Evolutionary conservation across 129 eudicot genomes (phyloP), one percentile per base, ranked within the genome.

Genomic region (Rutidosis leptorrhynchoides): DNA sequence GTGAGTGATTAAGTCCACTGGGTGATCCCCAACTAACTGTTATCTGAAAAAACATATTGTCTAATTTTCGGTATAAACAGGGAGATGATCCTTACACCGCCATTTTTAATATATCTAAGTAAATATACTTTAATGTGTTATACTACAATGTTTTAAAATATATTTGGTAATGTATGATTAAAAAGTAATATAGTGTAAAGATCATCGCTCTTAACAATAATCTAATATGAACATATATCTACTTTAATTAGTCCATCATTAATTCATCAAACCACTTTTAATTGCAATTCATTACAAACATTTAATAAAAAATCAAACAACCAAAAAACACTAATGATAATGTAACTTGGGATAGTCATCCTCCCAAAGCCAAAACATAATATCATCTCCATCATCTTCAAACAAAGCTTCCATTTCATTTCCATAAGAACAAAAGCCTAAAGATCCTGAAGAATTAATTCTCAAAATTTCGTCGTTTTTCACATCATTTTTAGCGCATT

Each of bases 331-430:
- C 54, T 57, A 53, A 28, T 2, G 24, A 3, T 23, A 6, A 59
- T 54, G 17, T 14, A 3, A 16, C 8, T 58, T 40, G n/a, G n/a
- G 61, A 57, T 27, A 35, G 20, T 40, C 51, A 33, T 49, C 69
- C 10, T 48, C 81, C 81, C 77, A 77, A 16, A 45, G 46, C 67
- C 62, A 70, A 56, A 56, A 19, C 67, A 64, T 21, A 66, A 45
- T 46, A 5, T 68, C 75, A 54, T 74, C 72, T 56, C 60, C 78
- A 24, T 54, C 65, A 40, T 68, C 62, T 45, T 28, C 65, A 54
- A 15, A 70, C 56, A 40, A 26, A 35, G 3, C n/a, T 12, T 68
- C 80, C 74, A 67, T 46, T 3, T 29, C 37, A 60, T 65, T 29
- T 27, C 21, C 49, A 49, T 76, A 45, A 51, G 55, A 58, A 43